Evolutionary conservation across 371 early-diverging fungal species (phyloP).

Genomic region (Apophysomyces variabilis): DNA sequence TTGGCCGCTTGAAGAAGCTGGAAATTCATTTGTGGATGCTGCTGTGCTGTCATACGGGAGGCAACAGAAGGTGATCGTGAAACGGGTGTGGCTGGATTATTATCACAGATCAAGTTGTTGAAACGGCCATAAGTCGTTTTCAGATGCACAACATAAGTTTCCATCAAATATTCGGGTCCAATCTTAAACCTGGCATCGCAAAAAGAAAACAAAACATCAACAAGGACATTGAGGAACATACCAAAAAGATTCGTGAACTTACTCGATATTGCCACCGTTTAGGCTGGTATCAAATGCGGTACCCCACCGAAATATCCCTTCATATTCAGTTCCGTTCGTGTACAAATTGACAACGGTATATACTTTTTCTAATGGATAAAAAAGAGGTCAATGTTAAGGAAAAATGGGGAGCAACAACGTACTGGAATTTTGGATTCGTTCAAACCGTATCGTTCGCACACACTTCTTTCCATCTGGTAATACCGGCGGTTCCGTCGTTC

Average conservation of each 20-base stretch:
- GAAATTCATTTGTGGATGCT: slow-evolving; percentile 33
- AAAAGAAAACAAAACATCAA: not conserved
- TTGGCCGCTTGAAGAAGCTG: slow-evolving; percentile 17
- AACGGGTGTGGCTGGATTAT: slow-evolving; percentile 52
- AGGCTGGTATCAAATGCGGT: slow-evolving; percentile 58
- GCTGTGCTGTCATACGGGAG: slow-evolving; percentile 39
- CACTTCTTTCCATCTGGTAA: slow-evolving; percentile 60
- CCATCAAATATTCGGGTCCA: slow-evolving; percentile 63
- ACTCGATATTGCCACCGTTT: slow-evolving; percentile 63
- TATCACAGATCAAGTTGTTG: slow-evolving; percentile 57
- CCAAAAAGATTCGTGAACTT: slow-evolving; percentile 13
- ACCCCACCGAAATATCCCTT: slow-evolving; percentile 65
- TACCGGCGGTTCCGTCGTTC: slow-evolving; percentile 34
- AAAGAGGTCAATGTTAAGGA: not conserved
- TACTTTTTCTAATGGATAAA: slow-evolving; percentile 44
- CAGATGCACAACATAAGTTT: slow-evolving; percentile 57
- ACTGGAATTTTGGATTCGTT: slow-evolving; percentile 53
- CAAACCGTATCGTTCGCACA: slow-evolving; percentile 62
- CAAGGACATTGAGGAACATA: not conserved
- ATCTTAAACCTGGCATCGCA: slow-evolving; percentile 46
- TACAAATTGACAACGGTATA: slow-evolving; percentile 62
- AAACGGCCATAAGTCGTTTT: slow-evolving; percentile 58
- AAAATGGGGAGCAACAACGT: slow-evolving; percentile 19
- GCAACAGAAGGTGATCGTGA: slow-evolving; percentile 52
- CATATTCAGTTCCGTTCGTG: slow-evolving; percentile 47